These are phyloP conservation scores for Tetrahymena malaccensis DNA, from an alignment of 73 alveolate genomes.

Conservation along the genomic window DNA sequence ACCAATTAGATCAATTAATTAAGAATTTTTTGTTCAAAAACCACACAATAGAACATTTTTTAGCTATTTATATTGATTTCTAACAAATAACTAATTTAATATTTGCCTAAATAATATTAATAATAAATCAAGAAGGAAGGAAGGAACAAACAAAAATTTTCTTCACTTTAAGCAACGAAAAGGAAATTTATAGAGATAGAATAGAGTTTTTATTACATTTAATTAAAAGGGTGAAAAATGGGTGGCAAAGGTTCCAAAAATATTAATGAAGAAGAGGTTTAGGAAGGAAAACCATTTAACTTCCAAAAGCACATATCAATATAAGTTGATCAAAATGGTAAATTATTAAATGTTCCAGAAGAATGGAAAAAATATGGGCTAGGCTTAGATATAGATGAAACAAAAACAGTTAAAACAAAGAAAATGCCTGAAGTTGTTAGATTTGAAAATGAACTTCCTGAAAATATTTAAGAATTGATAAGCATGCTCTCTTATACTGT, in stretches of 20 bases:
- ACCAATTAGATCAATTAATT: not conserved
- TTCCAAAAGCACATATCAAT: not conserved
- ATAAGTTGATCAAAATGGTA: not conserved
- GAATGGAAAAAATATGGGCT: constrained; percentile 25
- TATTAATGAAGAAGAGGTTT: not conserved
- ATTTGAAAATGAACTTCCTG: constrained; percentile 26
- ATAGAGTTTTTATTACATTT: no score
- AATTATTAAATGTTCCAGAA: constrained; percentile 18
- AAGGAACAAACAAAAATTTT: not conserved
- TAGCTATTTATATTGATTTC: not conserved
- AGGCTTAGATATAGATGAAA: constrained; percentile 9
- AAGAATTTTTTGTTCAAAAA: not conserved
- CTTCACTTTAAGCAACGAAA: not conserved
- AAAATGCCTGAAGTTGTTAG: constrained; percentile 15
- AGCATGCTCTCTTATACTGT: constrained; percentile 4
- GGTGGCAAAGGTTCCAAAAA: not conserved
- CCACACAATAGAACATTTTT: not conserved
- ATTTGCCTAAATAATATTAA: not conserved
- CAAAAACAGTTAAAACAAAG: constrained; percentile 20
- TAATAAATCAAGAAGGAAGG: not conserved
- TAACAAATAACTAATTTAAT: not conserved
- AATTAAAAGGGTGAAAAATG: not conserved
- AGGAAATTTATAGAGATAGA: not conserved
- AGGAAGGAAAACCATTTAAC: not conserved
- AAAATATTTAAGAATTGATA: constrained; percentile 12